Evolutionary conservation across 306 rosid genomes (phyloP).

Genomic region (Rosa persica): DNA sequence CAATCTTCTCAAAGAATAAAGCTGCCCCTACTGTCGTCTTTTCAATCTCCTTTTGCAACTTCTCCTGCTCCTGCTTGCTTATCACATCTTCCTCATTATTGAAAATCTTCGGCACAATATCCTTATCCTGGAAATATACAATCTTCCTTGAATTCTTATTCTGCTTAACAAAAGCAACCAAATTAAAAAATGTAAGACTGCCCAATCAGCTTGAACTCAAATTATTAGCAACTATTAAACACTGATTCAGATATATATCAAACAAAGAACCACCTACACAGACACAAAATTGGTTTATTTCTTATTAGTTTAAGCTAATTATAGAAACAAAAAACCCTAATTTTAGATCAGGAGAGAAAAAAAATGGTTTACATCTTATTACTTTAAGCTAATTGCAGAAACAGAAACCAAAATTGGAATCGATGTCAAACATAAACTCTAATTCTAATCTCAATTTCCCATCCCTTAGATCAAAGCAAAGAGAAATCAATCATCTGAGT

Average conservation of each 20-base stretch:
- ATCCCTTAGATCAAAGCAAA: no score
- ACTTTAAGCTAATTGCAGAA: no score
- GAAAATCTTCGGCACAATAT: constrained; percentile 67
- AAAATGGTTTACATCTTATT: background rate
- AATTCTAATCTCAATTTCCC: no score
- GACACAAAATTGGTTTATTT: no score
- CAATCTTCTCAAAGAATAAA: constrained; percentile 59
- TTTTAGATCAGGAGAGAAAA: background rate
- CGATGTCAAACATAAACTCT: no score
- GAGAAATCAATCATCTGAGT: no score
- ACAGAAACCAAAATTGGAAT: no score
- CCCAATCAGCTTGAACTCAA: background rate
- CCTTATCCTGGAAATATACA: constrained; percentile 74
- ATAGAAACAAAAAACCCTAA: background rate
- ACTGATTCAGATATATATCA: background rate
- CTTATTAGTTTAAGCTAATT: no score
- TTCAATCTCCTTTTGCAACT: constrained; percentile 59
- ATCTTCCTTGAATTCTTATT: constrained; percentile 76
- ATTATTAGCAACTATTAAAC: background rate
- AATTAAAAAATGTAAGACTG: no score
- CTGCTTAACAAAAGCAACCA: constrained; percentile 46
- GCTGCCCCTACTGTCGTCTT: constrained; percentile 64
- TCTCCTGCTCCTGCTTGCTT: constrained; percentile 47
- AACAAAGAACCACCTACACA: background rate
- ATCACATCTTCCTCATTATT: no score